These are phyloP conservation scores for Talaromyces liani DNA, from an alignment of 495 filamentous ascomycete species.

Conservation along the genomic window DNA sequence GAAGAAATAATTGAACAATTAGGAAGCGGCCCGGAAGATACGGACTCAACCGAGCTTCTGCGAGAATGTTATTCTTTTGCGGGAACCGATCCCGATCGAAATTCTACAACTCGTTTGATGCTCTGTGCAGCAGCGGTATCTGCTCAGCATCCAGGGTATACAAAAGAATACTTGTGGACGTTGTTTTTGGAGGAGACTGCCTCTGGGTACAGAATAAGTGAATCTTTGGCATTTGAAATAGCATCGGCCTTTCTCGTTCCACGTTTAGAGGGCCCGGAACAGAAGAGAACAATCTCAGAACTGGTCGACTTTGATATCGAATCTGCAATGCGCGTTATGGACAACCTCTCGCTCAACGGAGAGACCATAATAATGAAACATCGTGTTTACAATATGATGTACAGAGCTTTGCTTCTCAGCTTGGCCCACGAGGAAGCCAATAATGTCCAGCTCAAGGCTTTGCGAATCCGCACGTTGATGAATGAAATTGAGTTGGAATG, in stretches of 20 bases:
- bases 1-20: slow-evolving; percentile 19
- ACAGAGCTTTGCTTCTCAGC: slow-evolving; percentile 17
- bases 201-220: slow-evolving; percentile 27
- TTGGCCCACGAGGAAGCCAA: neutral
- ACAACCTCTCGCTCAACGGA: slow-evolving; percentile 36
- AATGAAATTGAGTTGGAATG: neutral
- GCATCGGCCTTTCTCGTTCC: slow-evolving; percentile 30
- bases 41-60: slow-evolving; percentile 41
- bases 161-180: slow-evolving; percentile 21
- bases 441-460: neutral
- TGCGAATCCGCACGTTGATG: slow-evolving; percentile 3
- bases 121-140: slow-evolving; percentile 2
- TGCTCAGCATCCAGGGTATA: slow-evolving; percentile 29
- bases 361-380: slow-evolving; percentile 33
- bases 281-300: slow-evolving; percentile 8
- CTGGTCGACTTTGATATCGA: slow-evolving; percentile 24
- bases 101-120: slow-evolving; percentile 1
- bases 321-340: slow-evolving; percentile 37
- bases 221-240: slow-evolving; percentile 26
- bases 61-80: slow-evolving; percentile 3
- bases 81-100: neutral
- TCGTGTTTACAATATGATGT: slow-evolving; percentile 32
- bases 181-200: slow-evolving; percentile 23
- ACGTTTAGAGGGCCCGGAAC: slow-evolving; percentile 5
- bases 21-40: slow-evolving; percentile 34